Evolutionary conservation across 306 rosid species (phyloP).

Genomic region (cucumber (Cucumis sativus)): Cucumber_9930_V3 NC_026658.2:4066501-4067000

Average conservation of each 20-base stretch:
- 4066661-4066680: conserved; percentile 23
- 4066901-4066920: not conserved
- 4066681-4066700: conserved; percentile 3
- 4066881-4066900: not conserved
- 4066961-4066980: too few relatives aligned
- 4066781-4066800: not conserved
- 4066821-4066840: not conserved
- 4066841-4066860: not conserved
- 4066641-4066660: conserved; percentile 19
- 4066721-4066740: not conserved
- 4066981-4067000: too few relatives aligned
- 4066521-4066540: conserved; percentile 23
- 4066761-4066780: not conserved
- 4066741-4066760: not conserved
- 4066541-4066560: conserved; percentile 11
- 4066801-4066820: not conserved
- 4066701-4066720: not conserved
- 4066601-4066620: conserved; percentile 38
- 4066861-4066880: not conserved
- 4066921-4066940: not conserved
- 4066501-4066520: conserved; percentile 39
- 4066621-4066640: conserved; percentile 38
- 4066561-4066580: conserved; percentile 17
- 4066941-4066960: not conserved
- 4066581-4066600: conserved; percentile 55